Base-by-base conservation (phyloP, 2,329 filamentous ascomycete genomes). In the Colletotrichum trifolii region DNA sequence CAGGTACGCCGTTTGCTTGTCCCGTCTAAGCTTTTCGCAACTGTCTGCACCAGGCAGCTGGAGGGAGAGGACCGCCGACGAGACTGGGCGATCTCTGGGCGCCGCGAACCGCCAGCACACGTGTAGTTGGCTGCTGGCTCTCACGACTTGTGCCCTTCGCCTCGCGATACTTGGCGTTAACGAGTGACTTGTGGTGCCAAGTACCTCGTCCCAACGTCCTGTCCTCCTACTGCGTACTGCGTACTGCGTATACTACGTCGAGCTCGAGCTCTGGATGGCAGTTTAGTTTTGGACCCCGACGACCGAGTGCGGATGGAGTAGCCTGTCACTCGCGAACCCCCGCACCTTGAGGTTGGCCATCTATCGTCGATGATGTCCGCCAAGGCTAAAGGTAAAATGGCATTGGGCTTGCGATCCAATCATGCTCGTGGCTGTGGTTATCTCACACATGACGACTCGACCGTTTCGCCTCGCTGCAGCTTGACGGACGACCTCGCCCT, bases 21-120 rank as follows among this genome's bases (percentile, higher is more conserved):
- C 58, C 10, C 47, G 8, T 66, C 63, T 63, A 66, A 66, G 63
- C 63, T 62, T 63, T 62, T 39, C 33, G 25, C 58, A 66, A 65
- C 58, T 53, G 25, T 25, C 40, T 40, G 38, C 35, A 57, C 9
- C 58, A 52, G 4, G 12, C 45, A n/a, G 15, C 10, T 25, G 15
- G 39, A 36, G 8, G 52, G 50, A 17, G 17, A 17, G 17, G 17
- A 17, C 17, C 17, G 17, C 17, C 17, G 17, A 17, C 17, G 17
- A 17, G 17, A 50, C 62, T 62, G 40, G 47, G 52, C 58, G 34
- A 49, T 58, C 55, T 50, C 62, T 65, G 46, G 57, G 62, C 57
- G 38, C 13, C n/a, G 36, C 59, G 17, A 50, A 56, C 56, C 35
- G 13, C 8, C 7, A 17, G 33, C 10, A 11, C 11, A n/a, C 5